Evolutionary conservation across 345 rosid species (phyloP).

Genomic region (Brassica carinata): DNA sequence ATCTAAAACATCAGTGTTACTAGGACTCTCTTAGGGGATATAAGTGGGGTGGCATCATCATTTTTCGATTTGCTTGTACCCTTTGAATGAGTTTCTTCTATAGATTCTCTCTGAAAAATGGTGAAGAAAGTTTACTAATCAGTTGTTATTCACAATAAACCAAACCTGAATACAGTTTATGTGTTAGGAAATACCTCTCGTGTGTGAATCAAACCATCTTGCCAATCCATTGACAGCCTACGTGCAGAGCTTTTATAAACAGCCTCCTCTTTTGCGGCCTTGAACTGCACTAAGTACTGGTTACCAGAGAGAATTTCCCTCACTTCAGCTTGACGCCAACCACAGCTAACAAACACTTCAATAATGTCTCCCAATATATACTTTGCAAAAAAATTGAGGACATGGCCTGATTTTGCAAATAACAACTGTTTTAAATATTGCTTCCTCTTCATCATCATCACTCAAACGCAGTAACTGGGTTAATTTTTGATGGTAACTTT

Average conservation of each 20-base stretch:
- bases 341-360: not conserved
- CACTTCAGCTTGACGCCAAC: not conserved
- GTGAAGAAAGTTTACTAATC: not conserved
- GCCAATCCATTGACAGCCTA: not conserved
- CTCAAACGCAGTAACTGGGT: too few species aligned
- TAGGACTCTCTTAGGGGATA: not conserved
- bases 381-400: not conserved
- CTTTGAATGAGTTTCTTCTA: not conserved
- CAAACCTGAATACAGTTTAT: not conserved
- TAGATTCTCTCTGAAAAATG: not conserved
- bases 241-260: not conserved
- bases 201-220: not conserved
- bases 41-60: not conserved
- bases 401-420: not conserved
- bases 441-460: too few species aligned
- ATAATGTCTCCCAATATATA: not conserved
- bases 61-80: not conserved
- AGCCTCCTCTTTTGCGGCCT: not conserved
- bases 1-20: not conserved
- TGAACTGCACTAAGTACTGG: not conserved
- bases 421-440: not conserved
- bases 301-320: not conserved
- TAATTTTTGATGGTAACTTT: not conserved
- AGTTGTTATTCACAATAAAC: not conserved
- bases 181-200: not conserved